Conservation (phyloP, 176 grass and related monocot species). For the Oryza glumipatula region DNA sequence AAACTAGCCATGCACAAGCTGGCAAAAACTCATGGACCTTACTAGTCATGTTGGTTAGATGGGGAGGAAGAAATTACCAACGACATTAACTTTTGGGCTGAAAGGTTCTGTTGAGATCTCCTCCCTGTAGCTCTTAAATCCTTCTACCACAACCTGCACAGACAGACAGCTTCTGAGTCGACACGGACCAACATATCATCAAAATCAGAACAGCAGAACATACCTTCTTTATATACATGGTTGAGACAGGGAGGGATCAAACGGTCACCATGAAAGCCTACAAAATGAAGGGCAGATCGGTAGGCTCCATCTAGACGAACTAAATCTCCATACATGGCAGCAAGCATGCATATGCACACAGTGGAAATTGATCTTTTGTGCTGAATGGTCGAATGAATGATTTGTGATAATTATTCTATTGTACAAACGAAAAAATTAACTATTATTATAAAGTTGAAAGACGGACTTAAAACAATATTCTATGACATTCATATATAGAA, state of each 20-base stretch:
- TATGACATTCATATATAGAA: no score
- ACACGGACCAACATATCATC: neutral
- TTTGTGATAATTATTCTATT: no score
- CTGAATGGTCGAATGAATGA: no score
- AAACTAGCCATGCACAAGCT: neutral
- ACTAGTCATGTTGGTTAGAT: conserved; percentile 13
- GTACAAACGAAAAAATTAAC: no score
- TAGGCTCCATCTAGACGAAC: neutral
- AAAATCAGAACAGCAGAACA: neutral
- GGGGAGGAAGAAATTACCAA: conserved; percentile 63
- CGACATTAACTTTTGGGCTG: conserved; percentile 96
- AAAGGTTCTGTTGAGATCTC: conserved; percentile 89
- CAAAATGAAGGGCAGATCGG: neutral
- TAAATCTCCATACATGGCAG: neutral
- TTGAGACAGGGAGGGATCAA: conserved; percentile 7
- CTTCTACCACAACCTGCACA: conserved; percentile 84
- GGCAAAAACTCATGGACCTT: neutral
- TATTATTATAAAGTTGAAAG: no score
- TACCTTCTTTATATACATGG: conserved; percentile 98
- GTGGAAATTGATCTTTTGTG: no score
- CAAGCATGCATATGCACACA: no score
- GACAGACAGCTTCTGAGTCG: conserved; percentile 7
- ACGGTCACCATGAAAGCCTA: conserved; percentile 23
- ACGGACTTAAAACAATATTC: no score
- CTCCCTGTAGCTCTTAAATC: conserved; percentile 83